These are phyloP conservation scores for Irpex sp. DNA, from an alignment of 1,284 basidiomycete species.

Conservation along the genomic window DNA sequence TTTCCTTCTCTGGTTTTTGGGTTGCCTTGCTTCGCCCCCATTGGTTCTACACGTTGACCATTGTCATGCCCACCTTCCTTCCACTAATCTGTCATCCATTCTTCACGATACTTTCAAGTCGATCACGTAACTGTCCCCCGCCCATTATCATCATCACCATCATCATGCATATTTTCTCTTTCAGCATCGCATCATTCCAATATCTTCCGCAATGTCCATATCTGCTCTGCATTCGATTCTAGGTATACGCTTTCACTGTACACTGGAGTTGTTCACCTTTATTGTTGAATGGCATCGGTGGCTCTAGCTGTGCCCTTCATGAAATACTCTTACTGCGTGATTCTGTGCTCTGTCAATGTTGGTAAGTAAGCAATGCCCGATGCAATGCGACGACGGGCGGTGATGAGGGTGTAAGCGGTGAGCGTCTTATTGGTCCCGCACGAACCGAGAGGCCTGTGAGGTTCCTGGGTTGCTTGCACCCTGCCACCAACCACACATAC, in stretches of 20 bases:
- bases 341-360: not conserved
- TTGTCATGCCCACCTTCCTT: conserved; percentile 31
- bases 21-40: conserved; percentile 12
- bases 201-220: conserved; percentile 9
- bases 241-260: conserved; percentile 12
- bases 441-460: too few relatives aligned
- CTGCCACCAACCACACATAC: not conserved
- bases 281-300: conserved; percentile 8
- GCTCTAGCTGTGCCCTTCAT: conserved; percentile 1
- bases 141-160: conserved; percentile 29
- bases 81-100: conserved; percentile 18
- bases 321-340: not conserved
- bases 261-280: conserved; percentile 13
- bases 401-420: not conserved
- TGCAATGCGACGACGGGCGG: not conserved
- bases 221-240: conserved; percentile 12
- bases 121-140: conserved; percentile 10
- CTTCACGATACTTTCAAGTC: conserved; percentile 15
- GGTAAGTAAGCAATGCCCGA: not conserved
- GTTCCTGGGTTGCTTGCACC: not conserved
- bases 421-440: not conserved
- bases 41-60: conserved; percentile 26
- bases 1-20: conserved; percentile 18
- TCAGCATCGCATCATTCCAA: conserved; percentile 16
- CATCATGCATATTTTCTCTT: conserved; percentile 32